A percentile compares a stretch with the other conserved stretches of the same genome.
phyloP scores from a whole-genome alignment of 129 eudicot genomes.

The Erigeron canadensis region DNA sequence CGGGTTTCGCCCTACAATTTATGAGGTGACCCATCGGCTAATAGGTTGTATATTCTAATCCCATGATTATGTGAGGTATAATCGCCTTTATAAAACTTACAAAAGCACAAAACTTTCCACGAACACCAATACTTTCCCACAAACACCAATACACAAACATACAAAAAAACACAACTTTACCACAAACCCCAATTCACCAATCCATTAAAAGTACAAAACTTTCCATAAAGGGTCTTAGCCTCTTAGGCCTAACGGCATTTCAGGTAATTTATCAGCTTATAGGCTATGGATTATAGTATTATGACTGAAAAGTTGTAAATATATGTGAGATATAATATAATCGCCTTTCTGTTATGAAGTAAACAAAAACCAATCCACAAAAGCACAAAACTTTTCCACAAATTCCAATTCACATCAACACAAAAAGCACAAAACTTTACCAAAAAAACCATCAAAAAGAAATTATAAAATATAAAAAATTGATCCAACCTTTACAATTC shows the following conservation, averaged over 20 bases:
- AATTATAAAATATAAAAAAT: neutral
- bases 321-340: too few species aligned
- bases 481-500: conserved; percentile 75
- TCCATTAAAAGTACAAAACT: conserved; percentile 6
- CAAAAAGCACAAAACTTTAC: neutral
- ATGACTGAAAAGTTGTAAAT: too few species aligned
- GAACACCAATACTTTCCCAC: neutral
- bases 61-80: too few species aligned
- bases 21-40: too few species aligned
- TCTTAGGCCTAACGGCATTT: too few species aligned
- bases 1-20: too few species aligned
- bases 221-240: neutral
- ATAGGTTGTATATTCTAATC: too few species aligned
- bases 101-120: too few species aligned
- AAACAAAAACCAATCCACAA: neutral
- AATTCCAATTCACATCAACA: neutral
- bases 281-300: too few species aligned
- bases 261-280: too few species aligned
- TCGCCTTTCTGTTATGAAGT: too few species aligned
- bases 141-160: neutral
- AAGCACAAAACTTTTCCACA: neutral
- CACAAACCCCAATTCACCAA: neutral
- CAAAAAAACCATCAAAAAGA: neutral
- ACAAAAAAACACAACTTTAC: neutral
- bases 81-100: too few species aligned